Evolutionary conservation across 345 rosid genomes (phyloP).

Genomic region (Clausena lansium): DNA sequence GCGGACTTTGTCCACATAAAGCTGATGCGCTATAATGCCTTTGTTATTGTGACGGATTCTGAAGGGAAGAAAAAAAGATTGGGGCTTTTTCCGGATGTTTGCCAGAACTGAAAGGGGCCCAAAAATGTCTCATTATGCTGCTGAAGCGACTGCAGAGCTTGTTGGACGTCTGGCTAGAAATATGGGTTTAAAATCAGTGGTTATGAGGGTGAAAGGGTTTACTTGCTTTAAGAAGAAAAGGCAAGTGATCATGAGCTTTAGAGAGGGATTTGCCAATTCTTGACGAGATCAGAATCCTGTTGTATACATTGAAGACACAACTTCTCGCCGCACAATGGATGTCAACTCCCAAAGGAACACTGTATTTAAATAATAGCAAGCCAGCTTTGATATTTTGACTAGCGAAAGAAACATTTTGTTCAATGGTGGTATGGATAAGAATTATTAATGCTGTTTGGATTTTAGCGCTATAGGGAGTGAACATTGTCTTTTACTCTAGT

Average conservation of each 20-base stretch:
- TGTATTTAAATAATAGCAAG: constrained; percentile 35
- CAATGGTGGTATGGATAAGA: no score
- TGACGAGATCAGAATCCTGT: constrained; percentile 48
- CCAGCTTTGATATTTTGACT: background rate
- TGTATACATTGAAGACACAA: constrained; percentile 73
- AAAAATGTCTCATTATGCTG: constrained; percentile 56
- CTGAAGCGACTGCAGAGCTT: constrained; percentile 86
- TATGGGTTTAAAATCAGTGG: constrained; percentile 74
- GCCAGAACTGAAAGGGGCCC: constrained; percentile 56
- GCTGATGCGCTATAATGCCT: constrained; percentile 64
- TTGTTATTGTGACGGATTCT: constrained; percentile 73
- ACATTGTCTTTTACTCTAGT: no score
- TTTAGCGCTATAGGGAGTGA: no score
- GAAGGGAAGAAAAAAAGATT: constrained; percentile 60
- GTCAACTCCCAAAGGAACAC: constrained; percentile 76
- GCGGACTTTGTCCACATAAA: constrained; percentile 72
- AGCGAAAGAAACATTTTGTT: background rate
- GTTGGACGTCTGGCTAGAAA: constrained; percentile 61
- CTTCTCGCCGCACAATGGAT: constrained; percentile 82
- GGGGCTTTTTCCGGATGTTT: constrained; percentile 58
- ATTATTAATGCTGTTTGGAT: no score
- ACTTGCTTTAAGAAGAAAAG: constrained; percentile 74
- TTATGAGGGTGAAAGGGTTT: constrained; percentile 77
- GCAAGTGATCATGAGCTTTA: constrained; percentile 71
- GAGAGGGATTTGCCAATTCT: constrained; percentile 61